Conservation (phyloP, 1,284 basidiomycete genomes). For the Malassezia caprae region DNA sequence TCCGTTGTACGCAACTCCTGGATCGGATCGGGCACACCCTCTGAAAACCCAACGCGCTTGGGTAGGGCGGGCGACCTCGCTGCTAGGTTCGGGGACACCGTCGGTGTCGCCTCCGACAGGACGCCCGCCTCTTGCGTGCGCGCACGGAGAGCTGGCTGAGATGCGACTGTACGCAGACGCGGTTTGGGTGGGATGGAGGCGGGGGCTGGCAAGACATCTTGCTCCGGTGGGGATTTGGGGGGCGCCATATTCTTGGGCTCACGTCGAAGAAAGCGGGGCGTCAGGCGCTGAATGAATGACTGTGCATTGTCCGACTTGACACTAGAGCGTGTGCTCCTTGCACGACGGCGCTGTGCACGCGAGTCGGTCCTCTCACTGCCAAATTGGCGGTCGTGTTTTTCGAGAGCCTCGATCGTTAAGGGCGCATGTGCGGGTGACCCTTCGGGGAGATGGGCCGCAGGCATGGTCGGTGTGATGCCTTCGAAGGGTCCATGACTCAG, state of each 20-base stretch:
- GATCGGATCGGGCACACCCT: background rate
- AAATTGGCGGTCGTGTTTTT: conserved; percentile 3
- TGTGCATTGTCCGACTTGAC: conserved; percentile 1
- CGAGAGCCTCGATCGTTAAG: conserved; percentile 5
- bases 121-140: background rate
- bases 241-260: background rate
- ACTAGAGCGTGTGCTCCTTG: conserved; percentile 1
- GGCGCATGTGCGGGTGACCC: background rate
- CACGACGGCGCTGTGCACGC: background rate
- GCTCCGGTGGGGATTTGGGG: background rate
- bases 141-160: background rate
- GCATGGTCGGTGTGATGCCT: background rate
- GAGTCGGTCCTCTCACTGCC: background rate
- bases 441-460: background rate
- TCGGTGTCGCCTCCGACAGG: background rate
- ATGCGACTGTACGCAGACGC: background rate
- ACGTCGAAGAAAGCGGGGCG: background rate
- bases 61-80: background rate
- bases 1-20: background rate
- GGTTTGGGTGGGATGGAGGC: background rate
- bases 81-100: background rate
- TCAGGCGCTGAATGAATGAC: conserved; percentile 3
- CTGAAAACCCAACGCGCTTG: background rate
- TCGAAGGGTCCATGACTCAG: background rate
- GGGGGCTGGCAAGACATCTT: background rate